These are phyloP conservation scores for Pseudohyphozyma bogoriensis DNA, from an alignment of 768 basidiomycete species.

Conservation along the genomic window DNA sequence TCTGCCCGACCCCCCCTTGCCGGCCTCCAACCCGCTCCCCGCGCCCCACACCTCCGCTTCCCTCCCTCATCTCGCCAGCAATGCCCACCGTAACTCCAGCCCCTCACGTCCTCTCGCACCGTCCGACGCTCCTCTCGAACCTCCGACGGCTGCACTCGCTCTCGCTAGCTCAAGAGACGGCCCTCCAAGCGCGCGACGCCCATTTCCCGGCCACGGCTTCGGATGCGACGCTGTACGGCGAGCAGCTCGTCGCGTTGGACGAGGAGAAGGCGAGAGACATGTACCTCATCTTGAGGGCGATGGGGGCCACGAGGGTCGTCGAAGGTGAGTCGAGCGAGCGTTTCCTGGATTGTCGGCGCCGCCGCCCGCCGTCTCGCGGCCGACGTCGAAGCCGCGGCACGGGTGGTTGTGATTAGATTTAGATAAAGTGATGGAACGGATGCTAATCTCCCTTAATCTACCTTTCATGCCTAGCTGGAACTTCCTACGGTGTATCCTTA, in stretches of 20 bases:
- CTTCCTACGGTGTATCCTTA: conserved; percentile 29
- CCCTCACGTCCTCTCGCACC: no score
- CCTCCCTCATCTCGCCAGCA: no score
- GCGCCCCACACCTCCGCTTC: no score
- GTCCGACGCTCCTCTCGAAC: no score
- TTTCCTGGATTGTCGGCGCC: no score
- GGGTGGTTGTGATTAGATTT: no score
- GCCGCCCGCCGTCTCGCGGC: no score
- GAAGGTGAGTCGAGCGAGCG: conserved; percentile 18
- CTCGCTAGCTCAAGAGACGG: neutral
- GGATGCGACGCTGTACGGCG: conserved; percentile 11
- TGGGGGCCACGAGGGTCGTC: conserved; percentile 26
- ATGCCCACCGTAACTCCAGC: no score
- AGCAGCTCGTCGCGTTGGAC: conserved; percentile 31
- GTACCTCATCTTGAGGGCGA: conserved; percentile 24
- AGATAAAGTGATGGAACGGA: neutral
- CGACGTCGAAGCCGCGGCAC: no score
- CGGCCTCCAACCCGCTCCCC: no score
- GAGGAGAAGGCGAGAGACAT: conserved; percentile 28
- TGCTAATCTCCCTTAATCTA: no score
- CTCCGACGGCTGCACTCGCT: neutral
- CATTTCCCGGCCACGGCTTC: neutral
- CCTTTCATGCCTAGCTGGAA: conserved; percentile 24
- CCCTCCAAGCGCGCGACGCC: neutral
- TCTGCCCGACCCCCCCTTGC: no score